These are phyloP conservation scores for Mucor lusitanicus DNA, from an alignment of 371 early-diverging fungal genomes.

Conservation along the genomic window DNA sequence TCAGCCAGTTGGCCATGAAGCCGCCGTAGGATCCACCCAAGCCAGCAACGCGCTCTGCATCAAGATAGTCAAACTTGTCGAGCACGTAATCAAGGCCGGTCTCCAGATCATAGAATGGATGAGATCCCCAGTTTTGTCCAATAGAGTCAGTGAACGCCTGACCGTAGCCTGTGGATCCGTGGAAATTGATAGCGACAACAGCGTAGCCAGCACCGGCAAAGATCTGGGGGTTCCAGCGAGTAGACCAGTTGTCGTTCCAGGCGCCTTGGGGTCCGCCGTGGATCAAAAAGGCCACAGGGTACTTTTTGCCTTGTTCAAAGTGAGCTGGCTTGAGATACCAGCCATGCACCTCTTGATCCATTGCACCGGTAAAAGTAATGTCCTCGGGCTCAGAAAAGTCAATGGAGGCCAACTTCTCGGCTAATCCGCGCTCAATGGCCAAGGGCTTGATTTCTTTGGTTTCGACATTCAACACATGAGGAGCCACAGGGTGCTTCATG, in stretches of 20 bases:
- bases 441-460: constrained; percentile 14
- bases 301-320: constrained; percentile 59
- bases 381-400: constrained; percentile 56
- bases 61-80: constrained; percentile 60
- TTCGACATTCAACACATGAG: constrained; percentile 36
- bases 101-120: constrained; percentile 76
- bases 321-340: constrained; percentile 70
- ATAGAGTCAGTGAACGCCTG: constrained; percentile 77
- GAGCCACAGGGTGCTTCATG: constrained; percentile 52
- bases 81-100: constrained; percentile 72
- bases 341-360: constrained; percentile 70
- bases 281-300: constrained; percentile 82
- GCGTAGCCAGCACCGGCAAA: constrained; percentile 76
- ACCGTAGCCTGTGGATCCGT: constrained; percentile 86
- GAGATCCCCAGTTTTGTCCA: constrained; percentile 76
- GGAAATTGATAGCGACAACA: constrained; percentile 76
- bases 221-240: constrained; percentile 77
- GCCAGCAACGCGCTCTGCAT: constrained; percentile 62
- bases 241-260: constrained; percentile 71
- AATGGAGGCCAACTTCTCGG: constrained; percentile 28
- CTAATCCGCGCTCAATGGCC: constrained; percentile 31
- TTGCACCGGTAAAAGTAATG: constrained; percentile 69
- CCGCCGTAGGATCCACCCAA: constrained; percentile 87
- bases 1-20: constrained; percentile 82
- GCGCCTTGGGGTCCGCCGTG: constrained; percentile 87